Percentiles rank a stretch among this genome's conserved stretches.
phyloP scores from a whole-genome alignment of 192 early-diverging fungal species.

The Phlyctochytrium planicorne region DNA sequence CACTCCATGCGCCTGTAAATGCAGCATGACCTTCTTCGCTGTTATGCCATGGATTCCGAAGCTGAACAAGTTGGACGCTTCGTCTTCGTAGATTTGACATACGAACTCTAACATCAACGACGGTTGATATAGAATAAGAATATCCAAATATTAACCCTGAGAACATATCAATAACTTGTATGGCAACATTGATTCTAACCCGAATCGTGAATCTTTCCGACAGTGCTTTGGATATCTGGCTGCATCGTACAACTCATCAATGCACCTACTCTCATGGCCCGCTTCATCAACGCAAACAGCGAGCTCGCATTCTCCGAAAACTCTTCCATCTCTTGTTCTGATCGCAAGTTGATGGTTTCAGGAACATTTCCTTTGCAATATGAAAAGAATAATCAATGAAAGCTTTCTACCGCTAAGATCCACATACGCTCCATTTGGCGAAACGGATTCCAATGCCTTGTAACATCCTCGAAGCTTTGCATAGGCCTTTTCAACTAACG shows the following conservation, averaged over 20 bases:
- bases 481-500: constrained; percentile 53
- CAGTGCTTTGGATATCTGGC: background rate
- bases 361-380: constrained; percentile 34
- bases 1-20: constrained; percentile 41
- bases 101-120: constrained; percentile 26
- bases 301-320: constrained; percentile 5
- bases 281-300: constrained; percentile 27
- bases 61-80: constrained; percentile 28
- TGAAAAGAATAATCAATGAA: constrained; percentile 9
- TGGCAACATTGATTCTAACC: background rate
- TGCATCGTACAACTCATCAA: constrained; percentile 49
- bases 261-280: constrained; percentile 15
- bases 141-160: constrained; percentile 27
- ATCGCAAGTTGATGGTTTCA: constrained; percentile 34
- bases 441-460: constrained; percentile 29
- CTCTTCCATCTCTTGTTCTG: constrained; percentile 22
- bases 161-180: background rate
- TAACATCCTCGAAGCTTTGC: constrained; percentile 49
- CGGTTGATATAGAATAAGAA: constrained; percentile 39
- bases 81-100: constrained; percentile 29
- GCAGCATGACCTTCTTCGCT: background rate
- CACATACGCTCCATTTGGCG: constrained; percentile 34
- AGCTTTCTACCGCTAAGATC: constrained; percentile 38
- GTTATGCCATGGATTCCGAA: constrained; percentile 43
- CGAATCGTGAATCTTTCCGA: background rate